Evolutionary conservation across 2,329 filamentous ascomycete species (phyloP).

Genomic region (Amauroascus verrucosus): DNA sequence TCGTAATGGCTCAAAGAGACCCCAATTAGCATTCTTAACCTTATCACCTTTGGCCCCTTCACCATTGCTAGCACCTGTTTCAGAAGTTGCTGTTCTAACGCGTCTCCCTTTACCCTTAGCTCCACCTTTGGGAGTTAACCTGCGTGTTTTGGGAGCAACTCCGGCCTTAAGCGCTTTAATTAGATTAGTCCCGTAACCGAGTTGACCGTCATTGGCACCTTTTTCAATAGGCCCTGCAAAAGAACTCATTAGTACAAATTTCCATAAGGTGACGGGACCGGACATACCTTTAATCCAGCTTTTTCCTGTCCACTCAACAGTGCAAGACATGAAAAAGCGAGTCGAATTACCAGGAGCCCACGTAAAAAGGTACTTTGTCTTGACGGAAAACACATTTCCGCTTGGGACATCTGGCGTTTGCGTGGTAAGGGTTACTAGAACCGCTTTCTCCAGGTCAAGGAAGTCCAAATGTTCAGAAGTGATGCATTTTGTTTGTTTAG

Average conservation of each 20-base stretch:
- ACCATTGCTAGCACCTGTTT: slow-evolving; percentile 37
- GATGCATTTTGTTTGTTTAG: slow-evolving; percentile 88
- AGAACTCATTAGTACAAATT: not conserved
- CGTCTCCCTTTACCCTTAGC: slow-evolving; percentile 50
- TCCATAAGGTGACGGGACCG: not conserved
- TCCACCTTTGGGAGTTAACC: slow-evolving; percentile 36
- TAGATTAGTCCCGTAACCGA: slow-evolving; percentile 69
- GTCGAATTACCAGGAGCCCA: slow-evolving; percentile 86
- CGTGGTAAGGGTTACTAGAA: slow-evolving; percentile 71
- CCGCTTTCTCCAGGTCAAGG: slow-evolving; percentile 75
- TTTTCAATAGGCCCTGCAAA: slow-evolving; percentile 80
- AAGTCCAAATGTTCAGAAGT: slow-evolving; percentile 75
- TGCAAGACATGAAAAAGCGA: slow-evolving; percentile 74
- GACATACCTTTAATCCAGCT: slow-evolving; percentile 87
- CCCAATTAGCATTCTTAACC: slow-evolving; percentile 53
- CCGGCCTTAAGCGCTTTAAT: slow-evolving; percentile 63
- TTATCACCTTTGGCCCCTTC: slow-evolving; percentile 31
- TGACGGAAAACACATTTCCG: slow-evolving; percentile 81
- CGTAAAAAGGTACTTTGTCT: slow-evolving; percentile 87
- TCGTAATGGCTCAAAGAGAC: slow-evolving; percentile 67
- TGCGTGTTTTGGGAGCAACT: slow-evolving; percentile 53
- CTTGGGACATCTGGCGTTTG: slow-evolving; percentile 92
- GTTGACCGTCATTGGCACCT: slow-evolving; percentile 82
- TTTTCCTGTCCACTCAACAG: slow-evolving; percentile 92
- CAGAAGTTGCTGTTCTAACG: slow-evolving; percentile 45